Evolutionary conservation across 1,284 basidiomycete genomes (phyloP).

Genomic region (Peniophora sp.): DNA sequence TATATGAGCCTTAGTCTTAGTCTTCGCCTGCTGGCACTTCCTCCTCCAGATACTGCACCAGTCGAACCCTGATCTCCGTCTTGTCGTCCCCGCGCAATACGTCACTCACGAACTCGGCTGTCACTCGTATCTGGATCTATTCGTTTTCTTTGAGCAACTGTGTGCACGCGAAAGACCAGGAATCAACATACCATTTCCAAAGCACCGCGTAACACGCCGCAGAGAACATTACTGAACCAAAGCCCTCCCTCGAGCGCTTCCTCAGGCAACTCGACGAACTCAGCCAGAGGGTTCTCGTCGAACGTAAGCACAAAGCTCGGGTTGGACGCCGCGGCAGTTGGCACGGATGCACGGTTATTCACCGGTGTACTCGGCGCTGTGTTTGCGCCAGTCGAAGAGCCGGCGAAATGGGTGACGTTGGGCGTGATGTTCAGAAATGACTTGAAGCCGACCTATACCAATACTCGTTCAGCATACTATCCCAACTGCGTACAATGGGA

Average conservation of each 20-base stretch:
- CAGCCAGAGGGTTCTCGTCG: constrained; percentile 94
- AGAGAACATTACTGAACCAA: constrained; percentile 95
- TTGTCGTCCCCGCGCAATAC: constrained; percentile 87
- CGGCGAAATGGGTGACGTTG: constrained; percentile 60
- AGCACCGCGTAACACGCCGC: constrained; percentile 88
- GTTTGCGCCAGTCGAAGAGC: constrained; percentile 31
- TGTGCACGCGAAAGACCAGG: neutral
- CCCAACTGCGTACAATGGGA: no score
- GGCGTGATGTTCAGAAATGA: constrained; percentile 95
- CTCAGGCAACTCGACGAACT: constrained; percentile 95
- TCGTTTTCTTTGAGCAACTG: constrained; percentile 5
- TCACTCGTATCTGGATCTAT: constrained; percentile 97
- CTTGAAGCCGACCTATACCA: constrained; percentile 89
- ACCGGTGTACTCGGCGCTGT: constrained; percentile 30
- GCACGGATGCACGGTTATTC: constrained; percentile 25
- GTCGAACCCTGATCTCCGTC: constrained; percentile 88
- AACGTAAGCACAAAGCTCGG: constrained; percentile 78
- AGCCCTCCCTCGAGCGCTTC: constrained; percentile 89
- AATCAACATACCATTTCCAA: constrained; percentile 83
- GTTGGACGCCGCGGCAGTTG: constrained; percentile 25
- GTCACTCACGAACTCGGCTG: constrained; percentile 86
- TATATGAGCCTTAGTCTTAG: constrained; percentile 25
- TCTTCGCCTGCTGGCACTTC: constrained; percentile 82
- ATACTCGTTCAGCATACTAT: no score
- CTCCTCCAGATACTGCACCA: constrained; percentile 92